phyloP scores from a whole-genome alignment of 306 rosid species.

The Sophora flavescens region DNA sequence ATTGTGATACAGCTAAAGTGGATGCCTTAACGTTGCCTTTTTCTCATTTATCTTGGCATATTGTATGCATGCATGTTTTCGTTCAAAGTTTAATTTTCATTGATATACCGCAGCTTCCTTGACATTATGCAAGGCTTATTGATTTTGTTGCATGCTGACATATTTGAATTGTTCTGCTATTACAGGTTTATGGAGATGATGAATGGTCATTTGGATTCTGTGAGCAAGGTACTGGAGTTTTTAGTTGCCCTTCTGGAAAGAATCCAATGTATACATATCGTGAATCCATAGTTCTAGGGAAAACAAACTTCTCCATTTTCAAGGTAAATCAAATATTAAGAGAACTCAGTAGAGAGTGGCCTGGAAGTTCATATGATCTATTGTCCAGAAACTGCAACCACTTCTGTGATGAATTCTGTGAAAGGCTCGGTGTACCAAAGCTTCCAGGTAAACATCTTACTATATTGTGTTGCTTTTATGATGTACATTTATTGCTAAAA shows the following conservation, averaged over 20 bases:
- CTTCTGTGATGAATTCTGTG: slow-evolving; percentile 96
- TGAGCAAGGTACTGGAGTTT: slow-evolving; percentile 97
- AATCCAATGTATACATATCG: slow-evolving; percentile 97
- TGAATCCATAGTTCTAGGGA: slow-evolving; percentile 78
- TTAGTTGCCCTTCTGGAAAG: slow-evolving; percentile 89
- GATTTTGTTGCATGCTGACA: slow-evolving; percentile 26
- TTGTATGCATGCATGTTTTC: slow-evolving; percentile 12
- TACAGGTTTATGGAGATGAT: slow-evolving; percentile 86
- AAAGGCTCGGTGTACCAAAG: slow-evolving; percentile 82
- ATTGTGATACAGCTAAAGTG: neutral
- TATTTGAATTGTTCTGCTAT: slow-evolving; percentile 36
- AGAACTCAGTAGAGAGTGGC: slow-evolving; percentile 99
- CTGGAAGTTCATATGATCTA: slow-evolving; percentile 86
- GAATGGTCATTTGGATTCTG: slow-evolving; percentile 99
- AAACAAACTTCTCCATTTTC: slow-evolving; percentile 69
- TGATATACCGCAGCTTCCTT: neutral
- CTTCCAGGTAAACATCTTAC: slow-evolving; percentile 80
- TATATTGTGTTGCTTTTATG: neutral
- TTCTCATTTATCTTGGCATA: slow-evolving; percentile 19
- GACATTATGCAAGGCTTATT: neutral
- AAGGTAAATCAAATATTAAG: slow-evolving; percentile 90
- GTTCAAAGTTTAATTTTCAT: neutral
- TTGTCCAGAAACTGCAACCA: slow-evolving; percentile 97
- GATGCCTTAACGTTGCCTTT: neutral
- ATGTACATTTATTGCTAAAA: slow-evolving; percentile 8